These are phyloP conservation scores for Puya raimondii DNA, from an alignment of 176 grass and related monocot genomes.

Conservation along the genomic window DNA sequence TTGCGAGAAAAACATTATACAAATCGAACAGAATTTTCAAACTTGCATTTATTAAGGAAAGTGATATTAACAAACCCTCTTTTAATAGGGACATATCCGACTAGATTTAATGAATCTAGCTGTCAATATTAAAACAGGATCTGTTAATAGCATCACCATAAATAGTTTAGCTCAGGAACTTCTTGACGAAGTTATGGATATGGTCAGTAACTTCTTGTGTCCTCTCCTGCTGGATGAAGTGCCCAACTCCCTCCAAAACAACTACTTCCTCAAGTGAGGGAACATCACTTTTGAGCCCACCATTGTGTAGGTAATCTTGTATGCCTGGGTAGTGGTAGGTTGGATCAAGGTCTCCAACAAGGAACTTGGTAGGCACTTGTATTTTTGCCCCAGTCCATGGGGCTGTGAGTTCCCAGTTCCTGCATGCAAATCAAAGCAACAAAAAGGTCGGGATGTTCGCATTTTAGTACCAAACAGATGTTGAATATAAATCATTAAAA, in stretches of 20 bases:
- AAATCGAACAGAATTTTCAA: too few relatives aligned
- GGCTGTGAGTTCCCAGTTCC: not conserved
- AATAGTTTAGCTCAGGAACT: not conserved
- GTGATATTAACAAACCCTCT: too few relatives aligned
- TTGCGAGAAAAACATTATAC: too few relatives aligned
- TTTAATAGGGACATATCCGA: too few relatives aligned
- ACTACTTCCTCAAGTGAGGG: not conserved
- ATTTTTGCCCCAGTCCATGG: not conserved
- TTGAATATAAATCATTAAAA: too few relatives aligned
- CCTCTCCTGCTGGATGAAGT: not conserved
- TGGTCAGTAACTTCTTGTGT: not conserved
- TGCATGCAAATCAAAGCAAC: not conserved
- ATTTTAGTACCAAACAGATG: too few relatives aligned
- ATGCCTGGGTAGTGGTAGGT: not conserved
- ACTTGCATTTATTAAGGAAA: too few relatives aligned
- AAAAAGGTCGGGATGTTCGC: not conserved
- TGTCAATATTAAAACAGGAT: too few relatives aligned
- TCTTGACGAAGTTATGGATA: not conserved
- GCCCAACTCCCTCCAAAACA: not conserved
- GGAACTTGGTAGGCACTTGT: not conserved
- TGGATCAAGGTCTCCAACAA: conserved; percentile 2
- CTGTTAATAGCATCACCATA: too few relatives aligned
- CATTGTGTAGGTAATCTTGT: conserved; percentile 1
- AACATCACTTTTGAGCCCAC: not conserved
- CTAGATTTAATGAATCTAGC: too few relatives aligned